Percentiles rank a stretch among this genome's conserved stretches.
phyloP scores from a whole-genome alignment of 805 yeast genomes.

The Metschnikowia koreensis region DNA sequence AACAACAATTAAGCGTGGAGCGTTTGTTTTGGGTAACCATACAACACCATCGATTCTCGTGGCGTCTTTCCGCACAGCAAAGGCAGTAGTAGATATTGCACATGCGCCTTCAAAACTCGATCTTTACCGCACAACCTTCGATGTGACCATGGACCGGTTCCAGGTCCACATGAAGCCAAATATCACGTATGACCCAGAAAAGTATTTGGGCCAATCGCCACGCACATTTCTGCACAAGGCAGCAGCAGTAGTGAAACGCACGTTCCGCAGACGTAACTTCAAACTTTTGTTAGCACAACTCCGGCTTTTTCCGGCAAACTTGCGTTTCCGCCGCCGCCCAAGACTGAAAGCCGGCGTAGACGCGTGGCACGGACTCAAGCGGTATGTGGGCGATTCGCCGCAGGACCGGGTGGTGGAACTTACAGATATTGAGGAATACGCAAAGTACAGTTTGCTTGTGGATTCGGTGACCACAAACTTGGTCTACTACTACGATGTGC shows the following conservation, averaged over 20 bases:
- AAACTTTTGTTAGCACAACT: slow-evolving; percentile 4
- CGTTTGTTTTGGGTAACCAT: slow-evolving; percentile 76
- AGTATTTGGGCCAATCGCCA: background rate
- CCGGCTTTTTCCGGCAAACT: background rate
- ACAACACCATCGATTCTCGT: slow-evolving; percentile 73
- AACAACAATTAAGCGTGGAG: slow-evolving; percentile 59
- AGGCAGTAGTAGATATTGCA: slow-evolving; percentile 57
- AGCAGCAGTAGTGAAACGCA: slow-evolving; percentile 1
- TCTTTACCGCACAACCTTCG: slow-evolving; percentile 46
- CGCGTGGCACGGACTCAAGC: slow-evolving; percentile 75
- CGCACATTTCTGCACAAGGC: background rate
- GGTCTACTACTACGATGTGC: slow-evolving; percentile 65
- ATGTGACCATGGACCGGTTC: slow-evolving; percentile 49
- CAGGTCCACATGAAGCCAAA: slow-evolving; percentile 68
- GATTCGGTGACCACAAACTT: slow-evolving; percentile 58
- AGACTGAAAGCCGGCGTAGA: slow-evolving; percentile 1
- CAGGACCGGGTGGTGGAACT: slow-evolving; percentile 32
- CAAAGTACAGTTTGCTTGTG: slow-evolving; percentile 67
- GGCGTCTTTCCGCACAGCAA: slow-evolving; percentile 52
- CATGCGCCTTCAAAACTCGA: slow-evolving; percentile 52
- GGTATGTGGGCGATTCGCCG: slow-evolving; percentile 52
- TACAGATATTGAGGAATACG: slow-evolving; percentile 64
- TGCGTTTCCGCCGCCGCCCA: background rate
- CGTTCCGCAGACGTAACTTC: slow-evolving; percentile 1
- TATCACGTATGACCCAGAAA: slow-evolving; percentile 48